phyloP scores from a whole-genome alignment of 352 stramenopile species.

The Phytophthora pseudosyringae region DNA sequence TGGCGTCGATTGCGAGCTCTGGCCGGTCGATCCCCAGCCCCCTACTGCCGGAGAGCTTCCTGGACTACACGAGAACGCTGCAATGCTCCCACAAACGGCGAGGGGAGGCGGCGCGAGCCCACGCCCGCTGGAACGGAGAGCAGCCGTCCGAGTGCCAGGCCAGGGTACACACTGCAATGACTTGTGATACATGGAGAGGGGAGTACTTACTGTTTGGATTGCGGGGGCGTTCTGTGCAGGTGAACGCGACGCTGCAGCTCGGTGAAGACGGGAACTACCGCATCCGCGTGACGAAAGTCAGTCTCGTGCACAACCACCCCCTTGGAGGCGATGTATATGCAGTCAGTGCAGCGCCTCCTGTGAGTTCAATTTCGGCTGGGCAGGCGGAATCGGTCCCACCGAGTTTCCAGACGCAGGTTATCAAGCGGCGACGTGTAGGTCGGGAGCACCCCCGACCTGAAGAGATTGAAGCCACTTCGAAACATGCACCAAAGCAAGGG shows the following conservation, averaged over 20 bases:
- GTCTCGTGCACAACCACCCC: conserved; percentile 42
- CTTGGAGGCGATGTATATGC: conserved; percentile 6
- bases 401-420: background rate
- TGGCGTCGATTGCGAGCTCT: conserved; percentile 26
- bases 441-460: conserved; percentile 2
- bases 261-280: conserved; percentile 29
- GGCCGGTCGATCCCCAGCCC: conserved; percentile 12
- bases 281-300: conserved; percentile 35
- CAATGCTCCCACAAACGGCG: conserved; percentile 35
- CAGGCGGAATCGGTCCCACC: background rate
- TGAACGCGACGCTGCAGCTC: conserved; percentile 40
- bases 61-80: conserved; percentile 42
- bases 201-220: background rate
- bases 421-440: conserved; percentile 24
- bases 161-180: conserved; percentile 13
- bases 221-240: conserved; percentile 8
- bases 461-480: background rate
- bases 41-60: conserved; percentile 35
- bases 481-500: background rate
- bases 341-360: background rate
- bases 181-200: background rate
- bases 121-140: conserved; percentile 31
- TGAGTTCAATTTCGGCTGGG: background rate
- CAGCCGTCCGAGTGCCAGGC: conserved; percentile 39
- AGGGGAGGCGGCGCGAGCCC: background rate